These are phyloP conservation scores for Mortierella claussenii DNA, from an alignment of 192 early-diverging fungal genomes.

Conservation along the genomic window DNA sequence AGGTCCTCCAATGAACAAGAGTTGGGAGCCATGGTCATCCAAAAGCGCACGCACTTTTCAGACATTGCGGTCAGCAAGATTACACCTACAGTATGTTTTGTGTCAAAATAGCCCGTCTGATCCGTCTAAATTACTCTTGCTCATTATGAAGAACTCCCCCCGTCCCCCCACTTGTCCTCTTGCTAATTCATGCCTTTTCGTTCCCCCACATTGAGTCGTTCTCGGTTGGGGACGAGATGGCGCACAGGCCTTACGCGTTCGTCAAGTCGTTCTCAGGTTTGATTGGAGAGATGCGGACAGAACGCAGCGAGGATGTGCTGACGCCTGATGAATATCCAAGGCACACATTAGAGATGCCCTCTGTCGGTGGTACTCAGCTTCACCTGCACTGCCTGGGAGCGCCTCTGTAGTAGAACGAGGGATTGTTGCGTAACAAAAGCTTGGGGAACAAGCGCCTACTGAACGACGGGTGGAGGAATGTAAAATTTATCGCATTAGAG, in stretches of 20 bases:
- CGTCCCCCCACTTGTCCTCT: too few species aligned
- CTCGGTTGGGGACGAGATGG: conserved; percentile 72
- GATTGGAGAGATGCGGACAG: conserved; percentile 62
- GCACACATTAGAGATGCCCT: neutral
- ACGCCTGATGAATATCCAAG: neutral
- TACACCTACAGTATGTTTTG: conserved; percentile 52
- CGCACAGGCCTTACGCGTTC: conserved; percentile 62
- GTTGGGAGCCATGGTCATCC: conserved; percentile 64
- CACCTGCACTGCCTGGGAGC: conserved; percentile 50
- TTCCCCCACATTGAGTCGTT: conserved; percentile 78
- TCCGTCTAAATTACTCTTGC: neutral
- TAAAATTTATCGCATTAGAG: conserved; percentile 4
- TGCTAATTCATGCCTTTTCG: too few species aligned
- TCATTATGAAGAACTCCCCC: neutral
- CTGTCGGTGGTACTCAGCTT: conserved; percentile 57
- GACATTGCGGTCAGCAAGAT: conserved; percentile 63
- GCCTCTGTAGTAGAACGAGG: conserved; percentile 63
- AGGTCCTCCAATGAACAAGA: conserved; percentile 66
- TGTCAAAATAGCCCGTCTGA: conserved; percentile 58
- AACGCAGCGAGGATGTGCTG: conserved; percentile 16
- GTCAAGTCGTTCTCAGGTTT: conserved; percentile 55
- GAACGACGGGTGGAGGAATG: conserved; percentile 23
- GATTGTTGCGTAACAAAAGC: conserved; percentile 57
- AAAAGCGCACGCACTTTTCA: conserved; percentile 56
- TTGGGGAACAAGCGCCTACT: conserved; percentile 31